Evolutionary conservation across 441 rosid genomes (phyloP), one percentile per base, ranked within the genome.

Genomic region (Bruguiera hainesii): DNA sequence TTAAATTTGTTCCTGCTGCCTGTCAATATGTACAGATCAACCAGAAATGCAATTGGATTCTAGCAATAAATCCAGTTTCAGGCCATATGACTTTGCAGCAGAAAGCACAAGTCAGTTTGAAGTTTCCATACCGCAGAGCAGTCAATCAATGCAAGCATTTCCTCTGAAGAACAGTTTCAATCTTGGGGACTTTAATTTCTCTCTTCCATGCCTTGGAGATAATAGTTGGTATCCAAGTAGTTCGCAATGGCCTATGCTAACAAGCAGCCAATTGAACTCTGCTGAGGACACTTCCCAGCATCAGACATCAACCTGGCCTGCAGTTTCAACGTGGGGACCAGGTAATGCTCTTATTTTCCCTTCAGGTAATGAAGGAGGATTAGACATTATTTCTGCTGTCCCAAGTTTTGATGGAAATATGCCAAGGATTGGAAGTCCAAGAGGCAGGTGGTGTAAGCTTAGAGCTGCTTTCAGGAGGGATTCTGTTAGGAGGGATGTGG

Each of bases 371-470:
- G 74, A 70, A 56, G 59, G 74, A 58, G 64, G 73, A 7, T 8
- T 53, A 7, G 78, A 53, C 42, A 6, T 75, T 37, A n/a, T 78
- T 56, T 49, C 83, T 63, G 62, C 84, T 31, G 51, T 65, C 65
- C 80, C 79, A 1, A 61, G 42, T 61, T 56, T 60, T 7, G 50
- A 73, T 61, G 65, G 77, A 42, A 74, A 62, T 63, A 7, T 76
- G 58, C 67, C 60, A 39, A 78, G 72, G 46, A 73, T 61, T 15
- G 60, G 79, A 65, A 74, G 72, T 65, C 77, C 87, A 0, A 83
- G 69, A 76, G 83, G 77, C 13, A 72, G 86, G 33, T 87, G 97
- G 97, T 84, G 85, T 67, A 85, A 83, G 79, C 71, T 90, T 26
- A 75, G 88, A 57, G 91, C 97, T 33, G 88, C 82, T 1, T 50